phyloP scores from a whole-genome alignment of 306 rosid species.

The Castanea mollissima region DNA sequence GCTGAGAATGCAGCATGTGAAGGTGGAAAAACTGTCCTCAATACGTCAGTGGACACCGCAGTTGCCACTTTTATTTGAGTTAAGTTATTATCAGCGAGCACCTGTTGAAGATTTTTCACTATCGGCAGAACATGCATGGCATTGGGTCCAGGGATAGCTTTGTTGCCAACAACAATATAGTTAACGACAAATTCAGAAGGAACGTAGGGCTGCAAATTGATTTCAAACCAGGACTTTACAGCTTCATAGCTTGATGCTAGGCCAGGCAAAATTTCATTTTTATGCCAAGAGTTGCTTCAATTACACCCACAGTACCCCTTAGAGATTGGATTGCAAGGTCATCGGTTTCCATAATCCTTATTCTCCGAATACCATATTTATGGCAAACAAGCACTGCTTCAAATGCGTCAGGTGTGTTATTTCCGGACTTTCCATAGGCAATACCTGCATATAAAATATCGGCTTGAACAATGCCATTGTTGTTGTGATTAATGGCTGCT shows the following conservation, averaged over 20 bases:
- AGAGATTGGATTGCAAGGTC: not conserved
- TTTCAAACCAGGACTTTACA: not conserved
- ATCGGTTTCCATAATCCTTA: not conserved
- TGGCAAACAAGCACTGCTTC: not conserved
- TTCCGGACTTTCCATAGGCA: not conserved
- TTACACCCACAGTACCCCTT: not conserved
- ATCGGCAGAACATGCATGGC: not conserved
- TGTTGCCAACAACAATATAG: not conserved
- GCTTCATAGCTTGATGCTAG: not conserved
- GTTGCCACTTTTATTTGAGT: slow-evolving; percentile 29
- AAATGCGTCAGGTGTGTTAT: not conserved
- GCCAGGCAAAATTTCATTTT: not conserved
- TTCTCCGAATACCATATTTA: not conserved
- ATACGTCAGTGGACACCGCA: not conserved
- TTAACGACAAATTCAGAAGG: not conserved
- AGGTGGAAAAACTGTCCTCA: slow-evolving; percentile 25
- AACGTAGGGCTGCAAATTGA: not conserved
- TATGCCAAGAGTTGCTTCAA: not conserved
- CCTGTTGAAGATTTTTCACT: not conserved
- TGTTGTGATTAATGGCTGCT: not conserved
- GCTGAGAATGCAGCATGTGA: slow-evolving; percentile 15
- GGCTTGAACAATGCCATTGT: not conserved
- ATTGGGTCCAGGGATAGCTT: not conserved
- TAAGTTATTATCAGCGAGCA: not conserved
- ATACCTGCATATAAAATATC: not conserved